Conservation (phyloP, 768 basidiomycete species). For the Serendipita indica region DNA sequence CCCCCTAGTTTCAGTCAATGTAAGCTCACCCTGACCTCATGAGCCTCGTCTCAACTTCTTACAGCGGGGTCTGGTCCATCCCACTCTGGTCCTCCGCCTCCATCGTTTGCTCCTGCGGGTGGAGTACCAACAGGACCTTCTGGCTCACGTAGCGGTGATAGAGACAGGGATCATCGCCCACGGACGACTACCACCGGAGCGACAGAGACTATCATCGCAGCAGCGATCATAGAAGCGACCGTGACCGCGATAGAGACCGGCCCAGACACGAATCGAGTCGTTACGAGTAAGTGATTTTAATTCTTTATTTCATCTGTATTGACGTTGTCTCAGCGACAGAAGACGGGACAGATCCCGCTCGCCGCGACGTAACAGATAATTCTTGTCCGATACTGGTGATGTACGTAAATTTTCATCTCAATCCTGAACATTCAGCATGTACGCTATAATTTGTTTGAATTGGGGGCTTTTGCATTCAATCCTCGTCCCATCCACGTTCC, state of each 20-base stretch:
- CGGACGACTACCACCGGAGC: background rate
- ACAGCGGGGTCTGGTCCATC: background rate
- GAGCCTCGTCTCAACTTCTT: background rate
- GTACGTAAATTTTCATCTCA: too few species aligned
- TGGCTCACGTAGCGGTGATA: background rate
- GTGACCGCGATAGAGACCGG: background rate
- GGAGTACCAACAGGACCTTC: conserved; percentile 3
- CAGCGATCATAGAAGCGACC: background rate
- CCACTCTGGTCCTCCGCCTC: background rate
- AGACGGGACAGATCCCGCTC: too few species aligned
- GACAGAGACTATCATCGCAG: background rate
- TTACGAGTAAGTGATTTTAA: conserved; percentile 4
- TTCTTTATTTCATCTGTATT: too few species aligned
- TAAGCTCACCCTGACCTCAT: background rate
- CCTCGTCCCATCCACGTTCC: too few species aligned
- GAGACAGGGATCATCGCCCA: background rate
- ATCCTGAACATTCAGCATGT: too few species aligned
- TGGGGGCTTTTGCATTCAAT: too few species aligned
- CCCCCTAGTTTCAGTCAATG: conserved; percentile 1
- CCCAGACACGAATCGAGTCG: background rate
- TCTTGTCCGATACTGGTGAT: too few species aligned
- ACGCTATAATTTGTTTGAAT: too few species aligned
- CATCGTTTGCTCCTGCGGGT: background rate
- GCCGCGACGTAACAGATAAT: too few species aligned
- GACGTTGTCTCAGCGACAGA: too few species aligned